Conservation (phyloP, 2,329 filamentous ascomycete species). For the Raffaelea ambrosiae region DNA sequence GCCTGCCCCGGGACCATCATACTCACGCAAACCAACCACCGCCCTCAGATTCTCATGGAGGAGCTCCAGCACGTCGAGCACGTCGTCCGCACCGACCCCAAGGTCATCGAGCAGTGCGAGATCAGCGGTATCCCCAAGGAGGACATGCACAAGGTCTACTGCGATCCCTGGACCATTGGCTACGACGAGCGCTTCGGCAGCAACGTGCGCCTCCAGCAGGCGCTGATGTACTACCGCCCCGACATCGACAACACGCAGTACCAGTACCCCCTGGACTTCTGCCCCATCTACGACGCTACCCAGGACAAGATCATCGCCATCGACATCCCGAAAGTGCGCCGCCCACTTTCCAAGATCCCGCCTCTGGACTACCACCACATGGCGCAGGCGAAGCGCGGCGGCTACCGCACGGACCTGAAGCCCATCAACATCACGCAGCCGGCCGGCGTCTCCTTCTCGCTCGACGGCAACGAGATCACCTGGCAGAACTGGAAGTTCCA, state of each 20-base stretch:
- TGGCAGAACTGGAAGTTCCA: conserved; percentile 96
- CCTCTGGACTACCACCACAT: conserved; percentile 75
- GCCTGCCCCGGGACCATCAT: no score
- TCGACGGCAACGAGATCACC: conserved; percentile 55
- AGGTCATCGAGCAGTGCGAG: conserved; percentile 83
- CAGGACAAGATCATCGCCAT: conserved; percentile 73
- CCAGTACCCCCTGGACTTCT: conserved; percentile 86
- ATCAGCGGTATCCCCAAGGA: conserved; percentile 70
- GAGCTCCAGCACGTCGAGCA: conserved; percentile 76
- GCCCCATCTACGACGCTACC: conserved; percentile 79
- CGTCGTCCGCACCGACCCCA: conserved; percentile 66
- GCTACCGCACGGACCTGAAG: conserved; percentile 72
- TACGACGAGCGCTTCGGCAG: conserved; percentile 86
- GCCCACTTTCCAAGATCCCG: conserved; percentile 62
- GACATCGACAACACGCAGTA: conserved; percentile 83
- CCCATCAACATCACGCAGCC: conserved; percentile 65
- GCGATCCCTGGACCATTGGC: conserved; percentile 93
- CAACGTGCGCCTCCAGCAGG: conserved; percentile 74
- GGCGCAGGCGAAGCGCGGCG: conserved; percentile 63
- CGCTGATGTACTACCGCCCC: conserved; percentile 90
- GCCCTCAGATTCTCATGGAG: conserved; percentile 83
- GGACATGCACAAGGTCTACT: conserved; percentile 94
- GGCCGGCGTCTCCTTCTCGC: conserved; percentile 77
- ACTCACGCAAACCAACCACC: background rate
- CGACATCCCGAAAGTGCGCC: conserved; percentile 68